Evolutionary conservation across 371 early-diverging fungal genomes (phyloP), one percentile per base, ranked within the genome.

Genomic region (Mortierella sp.): DNA sequence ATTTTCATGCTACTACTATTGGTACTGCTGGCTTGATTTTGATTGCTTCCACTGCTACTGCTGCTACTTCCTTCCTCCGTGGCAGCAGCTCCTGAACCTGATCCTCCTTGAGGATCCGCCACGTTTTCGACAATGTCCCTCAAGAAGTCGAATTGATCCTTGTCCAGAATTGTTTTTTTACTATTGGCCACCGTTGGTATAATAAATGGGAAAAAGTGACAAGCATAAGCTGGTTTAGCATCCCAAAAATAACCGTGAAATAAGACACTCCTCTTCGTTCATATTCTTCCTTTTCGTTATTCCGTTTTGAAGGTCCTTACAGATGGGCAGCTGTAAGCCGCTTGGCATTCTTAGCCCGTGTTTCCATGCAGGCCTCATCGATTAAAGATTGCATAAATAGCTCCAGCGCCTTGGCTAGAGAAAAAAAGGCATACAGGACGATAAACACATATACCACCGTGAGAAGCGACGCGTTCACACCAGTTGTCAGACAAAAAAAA

Each of bases 91-190:
- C 60, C 58, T 47, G 63, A 51, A 32, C 63, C 52, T 50, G 60
- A n/a, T 21, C 48, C 48, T 21, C 58, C 67, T 28, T 72, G 61
- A 27, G 95, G 94, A 79, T 96, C 97, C 21, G 92, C 90, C n/a
- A 96, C 88, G 37, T 86, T 83, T 41, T 90, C 92, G 11, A 97
- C 97, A 34, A 94, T 84, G 62, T 95, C 96, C 68, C 91, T 91
- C 56, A 98, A 80, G 80, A 98, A 98, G 72, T 98, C 98, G 72
- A 96, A 97, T 78, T 93, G 89, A 46, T 95, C 96, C 32, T 87
- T 92, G 46, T 83, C 89, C 72, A 88, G 80, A 19, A 98, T 90
- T n/a, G 93, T 90, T 44, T 88, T 89, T 83, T 96, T 97, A 59
- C 94, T 94, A 83, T 56, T 30, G 15, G 11, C 15, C 9, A 31